These are phyloP conservation scores for Desmodesmus armatus DNA, from an alignment of 139 green algal species.

Conservation along the genomic window DNA sequence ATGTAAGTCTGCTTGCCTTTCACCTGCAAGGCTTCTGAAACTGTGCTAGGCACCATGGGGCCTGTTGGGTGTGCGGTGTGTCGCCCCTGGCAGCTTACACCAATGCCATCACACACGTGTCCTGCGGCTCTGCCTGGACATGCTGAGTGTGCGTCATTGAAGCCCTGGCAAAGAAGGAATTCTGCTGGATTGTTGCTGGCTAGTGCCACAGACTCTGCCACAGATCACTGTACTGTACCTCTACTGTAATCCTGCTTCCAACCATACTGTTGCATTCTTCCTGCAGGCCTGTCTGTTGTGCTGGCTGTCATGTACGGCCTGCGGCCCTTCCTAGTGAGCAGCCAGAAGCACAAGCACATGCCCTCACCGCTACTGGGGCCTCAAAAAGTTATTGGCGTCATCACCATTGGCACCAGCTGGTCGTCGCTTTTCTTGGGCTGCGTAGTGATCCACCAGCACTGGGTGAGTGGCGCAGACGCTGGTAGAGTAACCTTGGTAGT, in stretches of 20 bases:
- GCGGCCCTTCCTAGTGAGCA: not conserved
- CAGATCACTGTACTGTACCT: not conserved
- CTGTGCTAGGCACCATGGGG: too few relatives aligned
- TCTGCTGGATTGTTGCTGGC: too few relatives aligned
- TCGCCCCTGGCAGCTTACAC: not conserved
- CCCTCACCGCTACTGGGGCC: not conserved
- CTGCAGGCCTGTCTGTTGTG: not conserved
- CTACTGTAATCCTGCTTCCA: not conserved
- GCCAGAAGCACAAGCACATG: not conserved
- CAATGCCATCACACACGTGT: not conserved
- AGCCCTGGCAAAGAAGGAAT: too few relatives aligned
- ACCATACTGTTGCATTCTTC: not conserved
- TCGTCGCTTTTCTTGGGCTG: slow-evolving; percentile 15
- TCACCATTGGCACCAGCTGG: slow-evolving; percentile 10
- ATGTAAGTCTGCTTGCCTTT: not conserved
- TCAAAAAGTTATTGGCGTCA: not conserved
- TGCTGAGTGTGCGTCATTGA: not conserved
- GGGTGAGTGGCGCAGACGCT: not conserved
- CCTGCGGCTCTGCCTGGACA: not conserved
- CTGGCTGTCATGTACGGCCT: slow-evolving; percentile 24
- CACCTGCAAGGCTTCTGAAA: not conserved
- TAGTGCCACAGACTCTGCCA: too few relatives aligned
- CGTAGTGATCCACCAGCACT: not conserved
- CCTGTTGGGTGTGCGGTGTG: too few relatives aligned
- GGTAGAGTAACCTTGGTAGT: not conserved